Conservation (phyloP, 1,284 basidiomycete genomes). For the Rhodotorula sp. region DNA sequence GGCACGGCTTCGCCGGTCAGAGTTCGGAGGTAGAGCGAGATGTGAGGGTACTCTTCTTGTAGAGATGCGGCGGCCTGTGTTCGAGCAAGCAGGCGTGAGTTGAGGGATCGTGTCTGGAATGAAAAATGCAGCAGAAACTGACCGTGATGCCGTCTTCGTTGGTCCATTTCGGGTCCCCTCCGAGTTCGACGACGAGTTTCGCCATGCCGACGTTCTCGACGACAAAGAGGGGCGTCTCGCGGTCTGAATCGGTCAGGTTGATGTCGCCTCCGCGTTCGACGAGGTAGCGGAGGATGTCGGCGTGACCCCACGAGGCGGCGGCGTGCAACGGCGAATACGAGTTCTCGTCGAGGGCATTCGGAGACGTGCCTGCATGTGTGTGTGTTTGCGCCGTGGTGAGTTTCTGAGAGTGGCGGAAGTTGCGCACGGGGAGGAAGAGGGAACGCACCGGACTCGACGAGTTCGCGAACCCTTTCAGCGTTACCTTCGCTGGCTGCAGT, state of each 20-base stretch:
- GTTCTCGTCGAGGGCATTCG: conserved; percentile 35
- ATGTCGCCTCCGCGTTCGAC: conserved; percentile 77
- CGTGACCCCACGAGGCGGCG: conserved; percentile 85
- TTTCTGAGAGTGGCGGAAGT: not conserved
- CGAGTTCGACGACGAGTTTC: conserved; percentile 71
- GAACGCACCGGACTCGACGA: conserved; percentile 31
- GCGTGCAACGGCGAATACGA: conserved; percentile 85
- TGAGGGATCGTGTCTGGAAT: not conserved
- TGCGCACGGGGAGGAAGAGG: not conserved
- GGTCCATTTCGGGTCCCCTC: conserved; percentile 63
- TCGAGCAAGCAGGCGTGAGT: not conserved
- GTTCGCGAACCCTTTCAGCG: conserved; percentile 53
- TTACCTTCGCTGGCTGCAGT: conserved; percentile 86
- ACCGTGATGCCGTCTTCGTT: conserved; percentile 78
- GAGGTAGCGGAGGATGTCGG: conserved; percentile 73
- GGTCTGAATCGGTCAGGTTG: conserved; percentile 79
- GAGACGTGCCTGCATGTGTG: conserved; percentile 9
- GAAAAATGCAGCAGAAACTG: conserved; percentile 45
- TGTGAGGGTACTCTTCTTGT: conserved; percentile 72
- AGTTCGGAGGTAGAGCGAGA: conserved; percentile 66
- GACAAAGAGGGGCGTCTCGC: conserved; percentile 87
- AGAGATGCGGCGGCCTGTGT: conserved; percentile 62
- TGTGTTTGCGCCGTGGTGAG: not conserved
- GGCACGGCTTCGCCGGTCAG: conserved; percentile 48
- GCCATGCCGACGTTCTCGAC: conserved; percentile 79